Conservation (phyloP, 179 eudicot genomes). For the Vitellaria paradoxa region DNA sequence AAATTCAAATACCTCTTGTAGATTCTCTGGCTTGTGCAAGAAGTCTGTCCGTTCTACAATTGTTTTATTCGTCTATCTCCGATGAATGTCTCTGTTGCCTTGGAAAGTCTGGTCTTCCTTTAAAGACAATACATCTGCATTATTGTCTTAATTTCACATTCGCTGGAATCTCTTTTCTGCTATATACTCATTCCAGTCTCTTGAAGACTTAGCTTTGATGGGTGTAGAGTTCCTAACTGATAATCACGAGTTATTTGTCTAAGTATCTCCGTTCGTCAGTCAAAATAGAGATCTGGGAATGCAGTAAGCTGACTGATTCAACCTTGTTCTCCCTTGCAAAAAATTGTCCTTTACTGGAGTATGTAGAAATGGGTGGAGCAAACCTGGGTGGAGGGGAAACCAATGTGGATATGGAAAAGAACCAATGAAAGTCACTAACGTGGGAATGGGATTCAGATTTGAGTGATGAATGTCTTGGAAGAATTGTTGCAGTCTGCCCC, state of each 20-base stretch:
- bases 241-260: conserved; percentile 27
- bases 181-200: conserved; percentile 30
- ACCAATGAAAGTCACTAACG: conserved; percentile 33
- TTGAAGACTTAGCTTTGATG: conserved; percentile 44
- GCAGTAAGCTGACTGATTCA: conserved; percentile 36
- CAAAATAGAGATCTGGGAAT: conserved; percentile 38
- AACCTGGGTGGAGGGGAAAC: conserved; percentile 35
- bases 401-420: conserved; percentile 20
- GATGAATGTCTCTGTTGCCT: conserved; percentile 42
- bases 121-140: conserved; percentile 37
- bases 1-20: conserved; percentile 18
- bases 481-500: conserved; percentile 50
- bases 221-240: conserved; percentile 18
- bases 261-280: conserved; percentile 34
- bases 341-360: conserved; percentile 41
- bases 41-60: conserved; percentile 31
- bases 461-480: conserved; percentile 45
- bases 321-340: conserved; percentile 43
- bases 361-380: conserved; percentile 48
- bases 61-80: conserved; percentile 39
- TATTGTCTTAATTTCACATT: conserved; percentile 35
- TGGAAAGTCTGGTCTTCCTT: conserved; percentile 42
- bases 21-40: conserved; percentile 29
- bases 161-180: conserved; percentile 36
- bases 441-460: conserved; percentile 34